Base-by-base conservation (phyloP, 768 basidiomycete genomes). In the Austroboletus festivus region DNA sequence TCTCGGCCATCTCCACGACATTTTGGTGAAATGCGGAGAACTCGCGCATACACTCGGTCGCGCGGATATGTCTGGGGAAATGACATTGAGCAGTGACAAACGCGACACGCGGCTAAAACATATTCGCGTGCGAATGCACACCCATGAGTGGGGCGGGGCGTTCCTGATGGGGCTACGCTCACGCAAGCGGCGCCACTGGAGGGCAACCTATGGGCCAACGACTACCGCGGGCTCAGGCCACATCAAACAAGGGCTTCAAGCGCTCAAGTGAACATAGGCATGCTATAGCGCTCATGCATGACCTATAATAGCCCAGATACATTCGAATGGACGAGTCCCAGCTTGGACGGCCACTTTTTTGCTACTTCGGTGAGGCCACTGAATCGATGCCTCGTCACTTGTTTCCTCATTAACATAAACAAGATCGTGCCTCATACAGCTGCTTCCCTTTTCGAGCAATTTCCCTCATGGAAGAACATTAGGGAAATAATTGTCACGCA, bases 241-340 rank as follows among this genome's bases (percentile, higher is more conserved):
- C 31, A 60, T 73, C 41, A 61, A 65, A 30, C 59, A 60, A 11
- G 71, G 71, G 12, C 58, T 74, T 33, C 55, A 42, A 22, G 58
- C 65, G 1, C 61, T 69, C 15, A 70, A 70, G 75, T 75, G 55
- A 65, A 73, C 41, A 0, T 18, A 15, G 34, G 34, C 6, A n/a
- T 7, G 26, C 6, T 11, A 28, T 28, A 48, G 44, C 31, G 13
- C 39, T 20, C 16, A 19, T 9, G 18, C 18, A 8, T n/a, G n/a
- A n/a, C n/a, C n/a, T n/a, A n/a, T n/a, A 28, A 47, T 79, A 65
- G 79, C 44, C 80, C 79, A 30, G 65, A 63, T 39, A 60, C 53
- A 18, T 82, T 82, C 54, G 64, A 64, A 20, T 83, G 83, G 83
- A 76, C 68, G n/a, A 78, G 80, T n/a, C n/a, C 12, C 80, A 83